These are phyloP conservation scores for Talaromyces islandicus DNA, from an alignment of 2,329 filamentous ascomycete species.

Conservation along the genomic window DNA sequence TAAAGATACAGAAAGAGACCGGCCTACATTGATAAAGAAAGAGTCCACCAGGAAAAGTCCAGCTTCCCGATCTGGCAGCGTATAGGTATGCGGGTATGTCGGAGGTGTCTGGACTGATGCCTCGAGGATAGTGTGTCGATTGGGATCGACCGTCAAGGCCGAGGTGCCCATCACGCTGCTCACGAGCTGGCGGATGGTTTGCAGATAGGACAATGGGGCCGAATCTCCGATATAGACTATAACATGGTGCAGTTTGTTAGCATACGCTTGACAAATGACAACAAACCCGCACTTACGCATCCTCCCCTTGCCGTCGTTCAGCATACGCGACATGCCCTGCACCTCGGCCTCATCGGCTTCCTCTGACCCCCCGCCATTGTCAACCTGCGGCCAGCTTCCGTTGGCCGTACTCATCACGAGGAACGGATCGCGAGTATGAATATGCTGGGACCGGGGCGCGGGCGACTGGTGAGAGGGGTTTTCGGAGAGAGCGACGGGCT, in stretches of 20 bases:
- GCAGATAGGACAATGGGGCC: slow-evolving; percentile 55
- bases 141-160: slow-evolving; percentile 53
- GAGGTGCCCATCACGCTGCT: slow-evolving; percentile 50
- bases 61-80: slow-evolving; percentile 52
- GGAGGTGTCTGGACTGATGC: slow-evolving; percentile 39
- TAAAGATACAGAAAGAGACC: neutral
- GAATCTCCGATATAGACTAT: slow-evolving; percentile 59
- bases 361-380: slow-evolving; percentile 4
- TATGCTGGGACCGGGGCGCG: neutral
- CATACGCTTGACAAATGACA: neutral
- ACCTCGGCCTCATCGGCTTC: slow-evolving; percentile 16
- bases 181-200: slow-evolving; percentile 56
- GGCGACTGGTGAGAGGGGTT: neutral
- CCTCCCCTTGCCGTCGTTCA: slow-evolving; percentile 55
- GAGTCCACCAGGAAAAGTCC: slow-evolving; percentile 52
- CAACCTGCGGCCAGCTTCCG: neutral
- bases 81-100: slow-evolving; percentile 43
- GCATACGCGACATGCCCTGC: slow-evolving; percentile 56
- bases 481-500: neutral
- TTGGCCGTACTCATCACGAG: slow-evolving; percentile 3
- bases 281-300: slow-evolving; percentile 13
- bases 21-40: slow-evolving; percentile 55
- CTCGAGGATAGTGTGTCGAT: slow-evolving; percentile 53
- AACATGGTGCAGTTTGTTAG: neutral
- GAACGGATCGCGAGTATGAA: slow-evolving; percentile 10